phyloP scores from a whole-genome alignment of 2,329 filamentous ascomycete species.

The Aspergillus fumigatiaffinis region DNA sequence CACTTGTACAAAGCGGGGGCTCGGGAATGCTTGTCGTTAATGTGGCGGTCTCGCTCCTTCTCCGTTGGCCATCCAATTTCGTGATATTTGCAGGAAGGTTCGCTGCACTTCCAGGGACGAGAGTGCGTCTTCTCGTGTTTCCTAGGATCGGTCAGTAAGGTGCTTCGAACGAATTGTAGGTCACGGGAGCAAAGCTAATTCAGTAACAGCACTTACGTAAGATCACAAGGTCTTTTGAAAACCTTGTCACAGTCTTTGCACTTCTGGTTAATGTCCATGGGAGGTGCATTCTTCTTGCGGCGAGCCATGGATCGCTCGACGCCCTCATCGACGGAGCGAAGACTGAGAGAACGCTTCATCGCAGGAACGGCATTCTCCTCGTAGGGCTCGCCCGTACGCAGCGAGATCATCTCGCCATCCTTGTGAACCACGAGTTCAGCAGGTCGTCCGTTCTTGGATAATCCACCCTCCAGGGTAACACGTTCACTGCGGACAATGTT shows the following conservation, averaged over 20 bases:
- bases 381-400: constrained; percentile 66
- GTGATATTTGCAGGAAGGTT: constrained; percentile 81
- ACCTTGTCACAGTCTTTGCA: constrained; percentile 84
- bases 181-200: neutral
- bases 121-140: constrained; percentile 99
- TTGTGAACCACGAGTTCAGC: constrained; percentile 79
- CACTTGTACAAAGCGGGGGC: constrained; percentile 80
- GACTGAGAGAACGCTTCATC: constrained; percentile 52
- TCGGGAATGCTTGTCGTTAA: constrained; percentile 90
- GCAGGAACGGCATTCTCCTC: constrained; percentile 40
- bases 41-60: constrained; percentile 93
- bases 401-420: constrained; percentile 74
- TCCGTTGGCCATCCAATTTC: constrained; percentile 92
- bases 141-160: constrained; percentile 21
- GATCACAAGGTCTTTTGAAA: constrained; percentile 94
- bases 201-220: constrained; percentile 54
- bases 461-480: constrained; percentile 75
- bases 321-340: constrained; percentile 68
- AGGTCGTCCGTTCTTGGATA: constrained; percentile 75
- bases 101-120: constrained; percentile 89
- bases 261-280: constrained; percentile 76
- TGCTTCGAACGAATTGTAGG: neutral
- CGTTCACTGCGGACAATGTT: constrained; percentile 52
- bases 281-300: constrained; percentile 85
- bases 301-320: constrained; percentile 92